These are phyloP conservation scores for Helicostylum pulchrum DNA, from an alignment of 192 early-diverging fungal genomes.

Conservation along the genomic window DNA sequence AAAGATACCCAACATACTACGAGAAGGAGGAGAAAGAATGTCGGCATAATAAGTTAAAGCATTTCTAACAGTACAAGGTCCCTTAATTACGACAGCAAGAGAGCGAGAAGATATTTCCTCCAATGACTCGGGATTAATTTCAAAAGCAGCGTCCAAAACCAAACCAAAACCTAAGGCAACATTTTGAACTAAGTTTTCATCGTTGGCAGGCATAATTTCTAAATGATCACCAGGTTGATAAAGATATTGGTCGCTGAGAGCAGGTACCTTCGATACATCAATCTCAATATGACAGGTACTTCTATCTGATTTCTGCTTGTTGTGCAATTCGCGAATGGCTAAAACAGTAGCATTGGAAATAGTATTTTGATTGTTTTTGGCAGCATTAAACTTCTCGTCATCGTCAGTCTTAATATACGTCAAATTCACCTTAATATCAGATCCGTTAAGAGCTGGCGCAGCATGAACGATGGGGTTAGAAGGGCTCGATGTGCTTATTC, in stretches of 20 bases:
- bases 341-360: slow-evolving; percentile 28
- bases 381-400: slow-evolving; percentile 15
- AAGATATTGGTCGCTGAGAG: slow-evolving; percentile 9
- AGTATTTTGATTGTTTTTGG: slow-evolving; percentile 9
- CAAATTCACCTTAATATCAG: slow-evolving; percentile 12
- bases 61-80: slow-evolving; percentile 46
- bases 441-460: background rate
- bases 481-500: slow-evolving; percentile 3
- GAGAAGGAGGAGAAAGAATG: slow-evolving; percentile 35
- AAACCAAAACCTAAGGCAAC: slow-evolving; percentile 42
- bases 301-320: slow-evolving; percentile 30
- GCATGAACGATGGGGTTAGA: slow-evolving; percentile 16
- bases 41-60: slow-evolving; percentile 50
- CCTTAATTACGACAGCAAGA: slow-evolving; percentile 40
- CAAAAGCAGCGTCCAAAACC: slow-evolving; percentile 47
- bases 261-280: slow-evolving; percentile 16
- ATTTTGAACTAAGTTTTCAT: slow-evolving; percentile 31
- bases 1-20: slow-evolving; percentile 35
- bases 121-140: slow-evolving; percentile 30
- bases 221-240: slow-evolving; percentile 54
- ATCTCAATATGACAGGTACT: slow-evolving; percentile 44
- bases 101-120: slow-evolving; percentile 40
- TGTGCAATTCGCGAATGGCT: slow-evolving; percentile 39
- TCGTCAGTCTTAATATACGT: slow-evolving; percentile 2
- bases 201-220: slow-evolving; percentile 47